Evolutionary conservation across 2,329 filamentous ascomycete species (phyloP), one percentile per base, ranked within the genome.

Genomic region (Claviceps sp.): DNA sequence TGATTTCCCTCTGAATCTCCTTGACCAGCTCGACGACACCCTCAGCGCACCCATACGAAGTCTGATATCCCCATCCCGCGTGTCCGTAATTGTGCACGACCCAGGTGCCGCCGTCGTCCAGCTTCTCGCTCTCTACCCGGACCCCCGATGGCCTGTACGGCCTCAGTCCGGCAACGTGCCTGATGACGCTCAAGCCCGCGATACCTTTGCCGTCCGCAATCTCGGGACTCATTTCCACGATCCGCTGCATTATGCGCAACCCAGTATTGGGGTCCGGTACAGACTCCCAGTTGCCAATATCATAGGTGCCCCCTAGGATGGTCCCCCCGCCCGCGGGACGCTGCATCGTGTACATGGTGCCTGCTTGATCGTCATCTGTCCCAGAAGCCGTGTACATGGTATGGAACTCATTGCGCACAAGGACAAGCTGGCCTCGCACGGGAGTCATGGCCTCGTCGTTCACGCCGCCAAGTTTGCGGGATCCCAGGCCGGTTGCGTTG

Each of bases 11-110:
- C 6, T 60, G 56, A 23, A 90, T 74, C 64, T 84, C 78, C 44
- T 78, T 75, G 5, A 88, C 83, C 64, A 90, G 67, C 64, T 79
- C 76, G 2, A 85, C 75, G 0, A 82, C 83, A 37, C 75, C 71
- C 60, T 83, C 73, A 0, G 85, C 79, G 64, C 84, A 88, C 1
- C 86, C 86, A 65, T 85, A 91, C 23, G 72, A 79, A 1, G 74
- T 76, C 61, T 81, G 78, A 53, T 79, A 95, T 11, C 89, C 89
- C 75, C 85, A 88, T 2, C 86, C 86, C 1, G 80, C 82, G 64
- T 89, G 85, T 0, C 86, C 86, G 59, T 90, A 90, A 60, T 88
- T 86, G 64, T 91, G 87, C 50, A 93, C 83, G n/a, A 89, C 77
- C 66, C 77, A 73, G 2, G 66, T 77, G 3, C 79, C 74, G 6